A percentile compares a stretch with the other conserved stretches of the same genome.
Evolutionary conservation across 139 green algal species (phyloP).

Genomic region (Desmodesmus armatus): DNA sequence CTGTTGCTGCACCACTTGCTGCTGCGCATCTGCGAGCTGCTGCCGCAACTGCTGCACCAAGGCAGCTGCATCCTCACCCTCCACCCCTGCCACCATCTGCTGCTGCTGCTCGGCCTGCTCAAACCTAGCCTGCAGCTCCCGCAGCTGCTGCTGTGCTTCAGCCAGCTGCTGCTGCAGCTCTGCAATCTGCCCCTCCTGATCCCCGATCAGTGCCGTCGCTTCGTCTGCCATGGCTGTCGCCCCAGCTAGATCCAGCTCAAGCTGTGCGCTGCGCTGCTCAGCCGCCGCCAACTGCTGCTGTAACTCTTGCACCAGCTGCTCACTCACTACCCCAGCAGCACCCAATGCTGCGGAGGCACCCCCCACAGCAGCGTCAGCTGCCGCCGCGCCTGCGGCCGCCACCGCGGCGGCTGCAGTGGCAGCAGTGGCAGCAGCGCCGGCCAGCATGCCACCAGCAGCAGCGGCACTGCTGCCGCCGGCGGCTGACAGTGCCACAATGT

Average conservation of each 20-base stretch:
- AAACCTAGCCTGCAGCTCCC: background rate
- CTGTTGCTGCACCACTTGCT: conserved; percentile 26
- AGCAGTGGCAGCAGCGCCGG: background rate
- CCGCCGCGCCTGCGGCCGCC: background rate
- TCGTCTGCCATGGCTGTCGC: background rate
- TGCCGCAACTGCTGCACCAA: conserved; percentile 23
- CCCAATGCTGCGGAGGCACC: background rate
- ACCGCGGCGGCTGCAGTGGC: background rate
- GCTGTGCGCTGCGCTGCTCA: background rate
- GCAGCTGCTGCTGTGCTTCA: conserved; percentile 13
- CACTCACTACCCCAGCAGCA: background rate
- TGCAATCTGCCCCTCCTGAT: background rate
- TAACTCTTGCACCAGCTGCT: background rate
- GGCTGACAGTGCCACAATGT: too few relatives aligned
- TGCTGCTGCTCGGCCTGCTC: background rate
- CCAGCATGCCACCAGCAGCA: background rate
- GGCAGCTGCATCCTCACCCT: too few relatives aligned
- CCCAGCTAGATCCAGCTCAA: background rate
- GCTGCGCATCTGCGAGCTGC: too few relatives aligned
- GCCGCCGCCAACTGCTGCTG: conserved; percentile 11
- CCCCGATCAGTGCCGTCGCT: background rate
- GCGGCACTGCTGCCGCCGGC: background rate
- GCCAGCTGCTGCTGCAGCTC: conserved; percentile 14
- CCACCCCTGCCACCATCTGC: too few relatives aligned
- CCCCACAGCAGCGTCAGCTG: background rate